Evolutionary conservation across 192 early-diverging fungal species (phyloP).

Genomic region (Jimgerdemannia flammicorona): DNA sequence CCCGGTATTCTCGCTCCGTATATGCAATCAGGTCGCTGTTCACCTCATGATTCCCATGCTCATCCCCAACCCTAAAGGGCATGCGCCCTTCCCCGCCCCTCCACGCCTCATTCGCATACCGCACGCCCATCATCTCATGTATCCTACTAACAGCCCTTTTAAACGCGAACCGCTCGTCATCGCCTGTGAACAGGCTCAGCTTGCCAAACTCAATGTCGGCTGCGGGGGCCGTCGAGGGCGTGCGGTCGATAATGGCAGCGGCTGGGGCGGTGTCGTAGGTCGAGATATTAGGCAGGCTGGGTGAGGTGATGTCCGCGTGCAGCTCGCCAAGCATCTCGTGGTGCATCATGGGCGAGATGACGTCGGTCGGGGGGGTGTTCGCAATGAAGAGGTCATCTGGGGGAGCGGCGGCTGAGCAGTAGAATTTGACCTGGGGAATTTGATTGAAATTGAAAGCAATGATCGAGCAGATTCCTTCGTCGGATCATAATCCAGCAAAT

Average conservation of each 20-base stretch:
- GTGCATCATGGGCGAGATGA: not conserved
- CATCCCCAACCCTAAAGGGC: no score
- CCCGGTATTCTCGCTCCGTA: not conserved
- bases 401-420: not conserved
- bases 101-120: not conserved
- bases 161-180: slow-evolving; percentile 2
- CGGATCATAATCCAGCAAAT: no score
- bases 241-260: not conserved
- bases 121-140: not conserved
- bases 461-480: no score
- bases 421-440: not conserved
- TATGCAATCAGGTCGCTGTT: not conserved
- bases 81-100: not conserved
- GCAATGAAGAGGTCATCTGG: not conserved
- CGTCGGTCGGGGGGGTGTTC: not conserved
- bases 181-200: not conserved
- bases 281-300: not conserved
- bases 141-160: not conserved
- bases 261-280: not conserved
- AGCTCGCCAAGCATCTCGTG: slow-evolving; percentile 5
- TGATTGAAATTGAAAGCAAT: not conserved
- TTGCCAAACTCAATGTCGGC: not conserved
- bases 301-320: not conserved
- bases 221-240: not conserved
- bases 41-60: no score